Base-by-base conservation (phyloP, 2,329 filamentous ascomycete genomes). In the Venturia oleaginea region DNA sequence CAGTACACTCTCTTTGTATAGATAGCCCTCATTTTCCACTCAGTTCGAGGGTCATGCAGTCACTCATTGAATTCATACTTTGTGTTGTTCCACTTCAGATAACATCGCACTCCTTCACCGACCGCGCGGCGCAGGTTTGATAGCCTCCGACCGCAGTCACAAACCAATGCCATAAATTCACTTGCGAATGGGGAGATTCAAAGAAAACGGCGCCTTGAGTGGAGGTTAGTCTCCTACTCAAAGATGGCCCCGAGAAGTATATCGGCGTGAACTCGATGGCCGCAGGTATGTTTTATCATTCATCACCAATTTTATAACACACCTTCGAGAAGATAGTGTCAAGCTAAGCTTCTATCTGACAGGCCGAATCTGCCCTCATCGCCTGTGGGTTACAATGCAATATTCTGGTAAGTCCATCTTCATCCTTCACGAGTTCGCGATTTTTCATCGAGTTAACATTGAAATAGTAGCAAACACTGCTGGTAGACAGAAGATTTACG, bases 401-500 rank as follows among this genome's bases (percentile, higher is more conserved):
- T 11, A 37, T 37, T 37, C 34, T 37, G 4, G 42, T 46, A 22
- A 46, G 42, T 46, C 19, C 42, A 22, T n/a, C 42, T 46, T 5
- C 42, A 46, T 22, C 19, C 19, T 4, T 46, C 19, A 2, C 19
- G 34, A 46, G 22, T 22, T 46, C 42, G 17, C 4, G 4, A 2
- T 10, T 46, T n/a, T 46, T 6, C 42, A 46, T 46, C 42, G 8
- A 46, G 15, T 19, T 46, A 46, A 46, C 5, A 46, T 46, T 22
- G 42, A 17, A 22, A 37, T 37, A 37, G 34, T 37, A 13, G 34
- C 34, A 37, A 13, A 37, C 34, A 6, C 91, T 99, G 86, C 94
- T 99, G 90, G 92, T 92, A 81, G 94, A 99, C 82, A 89, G 92
- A 80, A 89, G 94, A 72, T 97, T 99, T 76, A 89, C 96, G 71